A percentile compares a stretch with the other conserved stretches of the same genome.
These are phyloP conservation scores for Phanerochaete carnosa DNA, from an alignment of 768 basidiomycete genomes.

Conservation along the genomic window DNA sequence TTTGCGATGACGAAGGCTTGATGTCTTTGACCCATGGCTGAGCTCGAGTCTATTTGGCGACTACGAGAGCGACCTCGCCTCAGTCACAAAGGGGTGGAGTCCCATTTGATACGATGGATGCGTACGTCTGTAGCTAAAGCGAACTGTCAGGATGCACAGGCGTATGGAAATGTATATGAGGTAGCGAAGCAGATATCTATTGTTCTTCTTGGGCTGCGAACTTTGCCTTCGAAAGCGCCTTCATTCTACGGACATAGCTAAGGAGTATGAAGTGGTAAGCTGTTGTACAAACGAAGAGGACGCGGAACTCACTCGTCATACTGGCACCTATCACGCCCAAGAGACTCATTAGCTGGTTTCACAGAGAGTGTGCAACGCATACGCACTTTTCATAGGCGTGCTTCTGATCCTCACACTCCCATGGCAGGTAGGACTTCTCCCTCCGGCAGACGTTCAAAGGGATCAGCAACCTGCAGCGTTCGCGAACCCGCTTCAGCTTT, in stretches of 20 bases:
- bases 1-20: conserved; percentile 40
- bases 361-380: neutral
- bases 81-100: no score
- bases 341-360: neutral
- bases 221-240: conserved; percentile 74
- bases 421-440: conserved; percentile 76
- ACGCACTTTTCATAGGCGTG: conserved; percentile 84
- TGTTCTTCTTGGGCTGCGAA: conserved; percentile 35
- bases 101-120: no score
- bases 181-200: conserved; percentile 11
- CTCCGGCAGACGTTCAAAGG: conserved; percentile 86
- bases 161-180: neutral
- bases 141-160: no score
- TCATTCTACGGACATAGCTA: conserved; percentile 89
- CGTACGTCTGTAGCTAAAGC: no score
- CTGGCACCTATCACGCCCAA: conserved; percentile 63
- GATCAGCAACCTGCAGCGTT: conserved; percentile 64
- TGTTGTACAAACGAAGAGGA: neutral
- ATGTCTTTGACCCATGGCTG: conserved; percentile 38
- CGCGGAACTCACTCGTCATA: conserved; percentile 73
- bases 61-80: no score
- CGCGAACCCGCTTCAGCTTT: neutral
- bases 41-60: no score
- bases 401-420: conserved; percentile 90
- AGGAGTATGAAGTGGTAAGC: neutral